Evolutionary conservation across 768 basidiomycete species (phyloP).

Genomic region (Tremella fuciformis): DNA sequence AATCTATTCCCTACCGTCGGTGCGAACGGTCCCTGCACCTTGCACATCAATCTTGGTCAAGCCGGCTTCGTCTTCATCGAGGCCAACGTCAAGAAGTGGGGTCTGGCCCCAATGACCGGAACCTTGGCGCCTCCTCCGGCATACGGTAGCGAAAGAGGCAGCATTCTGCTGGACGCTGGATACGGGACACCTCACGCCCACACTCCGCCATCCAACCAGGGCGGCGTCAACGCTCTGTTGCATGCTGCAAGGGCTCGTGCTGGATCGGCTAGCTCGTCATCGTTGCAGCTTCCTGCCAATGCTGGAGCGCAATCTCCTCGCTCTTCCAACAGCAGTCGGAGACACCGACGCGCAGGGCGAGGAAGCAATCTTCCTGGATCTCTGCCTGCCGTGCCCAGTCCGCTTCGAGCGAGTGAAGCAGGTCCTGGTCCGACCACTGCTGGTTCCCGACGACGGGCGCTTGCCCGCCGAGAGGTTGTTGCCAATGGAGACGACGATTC

Average conservation of each 20-base stretch:
- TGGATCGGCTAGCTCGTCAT: conserved; percentile 21
- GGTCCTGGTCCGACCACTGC: conserved; percentile 37
- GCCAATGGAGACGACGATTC: conserved; percentile 1
- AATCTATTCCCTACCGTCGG: conserved; percentile 97
- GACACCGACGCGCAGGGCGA: conserved; percentile 32
- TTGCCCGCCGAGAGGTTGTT: conserved; percentile 11
- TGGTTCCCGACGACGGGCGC: conserved; percentile 30
- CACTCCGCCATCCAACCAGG: conserved; percentile 5
- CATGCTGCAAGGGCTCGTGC: conserved; percentile 37
- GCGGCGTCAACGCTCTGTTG: conserved; percentile 31
- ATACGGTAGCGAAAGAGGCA: conserved; percentile 94
- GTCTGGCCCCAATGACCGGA: conserved; percentile 91
- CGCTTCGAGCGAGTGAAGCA: conserved; percentile 31
- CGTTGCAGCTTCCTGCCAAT: conserved; percentile 10
- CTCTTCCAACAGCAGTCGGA: conserved; percentile 25
- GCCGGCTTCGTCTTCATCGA: conserved; percentile 99
- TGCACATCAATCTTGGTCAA: conserved; percentile 97
- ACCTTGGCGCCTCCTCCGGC: conserved; percentile 97
- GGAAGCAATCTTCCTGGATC: conserved; percentile 23
- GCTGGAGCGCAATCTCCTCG: conserved; percentile 16
- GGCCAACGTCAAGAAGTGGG: conserved; percentile 99
- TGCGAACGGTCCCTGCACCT: conserved; percentile 90
- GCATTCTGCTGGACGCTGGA: conserved; percentile 89
- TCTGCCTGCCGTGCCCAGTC: conserved; percentile 27
- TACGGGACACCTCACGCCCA: conserved; percentile 54